Conservation (phyloP, 2,329 filamentous ascomycete genomes). For the Emergomyces africanus region DNA sequence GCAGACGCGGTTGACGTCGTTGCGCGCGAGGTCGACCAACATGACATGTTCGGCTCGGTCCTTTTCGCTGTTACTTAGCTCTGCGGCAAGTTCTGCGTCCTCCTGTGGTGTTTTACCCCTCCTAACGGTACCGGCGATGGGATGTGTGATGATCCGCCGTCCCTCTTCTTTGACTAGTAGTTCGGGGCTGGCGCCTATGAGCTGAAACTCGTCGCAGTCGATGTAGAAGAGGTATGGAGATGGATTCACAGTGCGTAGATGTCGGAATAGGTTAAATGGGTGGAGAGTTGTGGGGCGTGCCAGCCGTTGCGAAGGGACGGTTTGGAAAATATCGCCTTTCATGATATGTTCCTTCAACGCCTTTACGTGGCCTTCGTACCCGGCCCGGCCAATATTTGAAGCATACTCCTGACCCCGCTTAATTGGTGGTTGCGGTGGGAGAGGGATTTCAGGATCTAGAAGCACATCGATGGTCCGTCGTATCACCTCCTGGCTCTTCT, state of each 20-base stretch:
- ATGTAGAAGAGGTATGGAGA: slow-evolving; percentile 97
- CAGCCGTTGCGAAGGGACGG: slow-evolving; percentile 88
- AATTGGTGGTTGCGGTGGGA: slow-evolving; percentile 66
- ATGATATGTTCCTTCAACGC: slow-evolving; percentile 81
- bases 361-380: slow-evolving; percentile 84
- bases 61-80: slow-evolving; percentile 69
- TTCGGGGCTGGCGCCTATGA: slow-evolving; percentile 90
- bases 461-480: slow-evolving; percentile 57
- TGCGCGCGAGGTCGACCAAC: slow-evolving; percentile 89
- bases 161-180: slow-evolving; percentile 82
- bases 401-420: slow-evolving; percentile 62
- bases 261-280: slow-evolving; percentile 96
- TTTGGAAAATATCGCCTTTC: slow-evolving; percentile 91
- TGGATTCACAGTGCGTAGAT: slow-evolving; percentile 92
- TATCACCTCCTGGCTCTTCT: slow-evolving; percentile 51
- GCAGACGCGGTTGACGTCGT: slow-evolving; percentile 93
- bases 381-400: slow-evolving; percentile 79
- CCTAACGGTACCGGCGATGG: slow-evolving; percentile 91
- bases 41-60: slow-evolving; percentile 94
- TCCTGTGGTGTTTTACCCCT: slow-evolving; percentile 69
- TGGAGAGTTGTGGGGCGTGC: slow-evolving; percentile 80
- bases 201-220: slow-evolving; percentile 81
- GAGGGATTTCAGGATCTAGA: slow-evolving; percentile 58
- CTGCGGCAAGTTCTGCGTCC: slow-evolving; percentile 64
- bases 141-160: slow-evolving; percentile 85